A percentile compares a stretch with the other conserved stretches of the same genome.
phyloP scores from a whole-genome alignment of 2,329 filamentous ascomycete genomes.

The Botrytis galanthina region DNA sequence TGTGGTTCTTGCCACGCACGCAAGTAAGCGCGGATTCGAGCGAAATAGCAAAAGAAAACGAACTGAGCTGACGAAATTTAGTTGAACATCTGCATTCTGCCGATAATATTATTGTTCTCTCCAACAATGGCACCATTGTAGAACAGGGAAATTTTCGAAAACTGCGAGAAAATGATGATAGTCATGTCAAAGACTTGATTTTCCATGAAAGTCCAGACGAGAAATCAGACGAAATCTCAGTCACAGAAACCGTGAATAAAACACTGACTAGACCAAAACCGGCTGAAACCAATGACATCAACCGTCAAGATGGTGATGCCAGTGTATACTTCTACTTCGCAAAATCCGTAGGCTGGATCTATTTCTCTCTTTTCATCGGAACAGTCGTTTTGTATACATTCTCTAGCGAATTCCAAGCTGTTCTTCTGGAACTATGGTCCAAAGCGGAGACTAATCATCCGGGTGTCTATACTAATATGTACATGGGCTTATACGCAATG shows the following conservation, averaged over 20 bases:
- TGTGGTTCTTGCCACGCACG: constrained; percentile 29
- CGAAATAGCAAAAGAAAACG: neutral
- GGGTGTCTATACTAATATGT: neutral
- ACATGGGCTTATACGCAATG: constrained; percentile 10
- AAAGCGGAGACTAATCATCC: neutral
- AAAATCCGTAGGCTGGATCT: constrained; percentile 5
- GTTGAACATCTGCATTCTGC: constrained; percentile 27
- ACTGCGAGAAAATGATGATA: constrained; percentile 7
- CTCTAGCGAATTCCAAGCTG: neutral
- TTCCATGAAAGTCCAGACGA: neutral
- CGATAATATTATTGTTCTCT: constrained; percentile 43
- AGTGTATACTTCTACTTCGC: constrained; percentile 18
- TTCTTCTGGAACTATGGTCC: neutral
- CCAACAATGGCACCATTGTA: constrained; percentile 31
- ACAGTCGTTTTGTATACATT: neutral
- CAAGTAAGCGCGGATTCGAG: neutral
- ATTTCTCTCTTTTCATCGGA: neutral
- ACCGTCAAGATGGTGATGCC: constrained; percentile 13
- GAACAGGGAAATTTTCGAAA: constrained; percentile 37
- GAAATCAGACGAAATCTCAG: neutral
- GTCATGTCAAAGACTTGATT: constrained; percentile 9
- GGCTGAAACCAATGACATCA: neutral
- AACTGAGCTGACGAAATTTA: constrained; percentile 23
- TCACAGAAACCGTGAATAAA: neutral
- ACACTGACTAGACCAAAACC: neutral